Conservation (phyloP, 2,329 filamentous ascomycete species). For the Ramularia endophylla region DNA sequence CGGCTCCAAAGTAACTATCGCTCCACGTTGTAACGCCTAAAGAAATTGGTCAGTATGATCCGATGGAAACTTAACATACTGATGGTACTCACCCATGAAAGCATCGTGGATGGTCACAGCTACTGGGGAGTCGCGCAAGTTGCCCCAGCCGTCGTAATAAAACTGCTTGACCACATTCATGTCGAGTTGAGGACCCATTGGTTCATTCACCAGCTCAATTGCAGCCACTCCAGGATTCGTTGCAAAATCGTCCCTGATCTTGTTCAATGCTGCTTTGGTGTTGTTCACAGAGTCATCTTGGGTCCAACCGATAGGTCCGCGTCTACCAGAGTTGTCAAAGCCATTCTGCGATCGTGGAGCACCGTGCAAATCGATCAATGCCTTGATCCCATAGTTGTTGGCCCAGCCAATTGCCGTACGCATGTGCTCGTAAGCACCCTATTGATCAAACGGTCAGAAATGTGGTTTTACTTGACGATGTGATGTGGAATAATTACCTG, state of each 20-base stretch:
- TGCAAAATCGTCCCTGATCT: constrained; percentile 42
- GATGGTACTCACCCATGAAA: constrained; percentile 40
- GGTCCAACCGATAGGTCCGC: constrained; percentile 41
- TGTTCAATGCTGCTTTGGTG: constrained; percentile 40
- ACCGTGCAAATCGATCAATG: constrained; percentile 64
- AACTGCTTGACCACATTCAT: constrained; percentile 41
- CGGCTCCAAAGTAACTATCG: constrained; percentile 33
- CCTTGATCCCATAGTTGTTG: constrained; percentile 51
- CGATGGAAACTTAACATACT: too few species aligned
- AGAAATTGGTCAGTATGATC: too few species aligned
- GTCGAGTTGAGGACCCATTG: constrained; percentile 38
- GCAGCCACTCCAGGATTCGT: constrained; percentile 41
- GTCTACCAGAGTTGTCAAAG: constrained; percentile 59
- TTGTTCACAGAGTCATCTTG: constrained; percentile 38
- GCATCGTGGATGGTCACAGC: constrained; percentile 44
- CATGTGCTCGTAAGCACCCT: constrained; percentile 43
- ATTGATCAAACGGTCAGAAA: too few species aligned
- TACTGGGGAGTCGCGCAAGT: constrained; percentile 37
- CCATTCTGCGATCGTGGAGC: constrained; percentile 60
- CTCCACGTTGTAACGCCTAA: constrained; percentile 42
- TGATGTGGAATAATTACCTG: constrained; percentile 11
- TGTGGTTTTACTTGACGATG: too few species aligned
- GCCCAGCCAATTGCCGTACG: constrained; percentile 50
- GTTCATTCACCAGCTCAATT: constrained; percentile 46
- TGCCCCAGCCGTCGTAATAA: constrained; percentile 45